Percentiles rank a stretch among this genome's conserved stretches.
Conservation (phyloP, 768 basidiomycete species). For the Mycena albidolilacea region DNA sequence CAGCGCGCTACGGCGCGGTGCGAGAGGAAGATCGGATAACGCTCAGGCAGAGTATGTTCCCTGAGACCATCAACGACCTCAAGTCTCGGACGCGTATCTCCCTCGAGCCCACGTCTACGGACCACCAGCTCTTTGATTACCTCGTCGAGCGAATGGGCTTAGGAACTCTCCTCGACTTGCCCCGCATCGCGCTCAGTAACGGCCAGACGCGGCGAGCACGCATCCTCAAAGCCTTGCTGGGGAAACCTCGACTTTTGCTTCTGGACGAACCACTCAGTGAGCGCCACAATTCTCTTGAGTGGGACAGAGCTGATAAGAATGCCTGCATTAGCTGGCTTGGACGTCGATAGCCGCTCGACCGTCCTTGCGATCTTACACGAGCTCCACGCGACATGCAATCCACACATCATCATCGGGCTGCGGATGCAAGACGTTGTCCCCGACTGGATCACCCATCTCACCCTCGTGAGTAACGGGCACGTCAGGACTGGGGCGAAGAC, state of each 20-base stretch:
- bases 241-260: slow-evolving; percentile 79
- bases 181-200: slow-evolving; percentile 88
- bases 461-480: slow-evolving; percentile 62
- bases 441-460: slow-evolving; percentile 80
- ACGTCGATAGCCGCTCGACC: slow-evolving; percentile 69
- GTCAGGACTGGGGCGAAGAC: slow-evolving; percentile 68
- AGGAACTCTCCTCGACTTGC: slow-evolving; percentile 79
- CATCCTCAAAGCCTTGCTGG: slow-evolving; percentile 83
- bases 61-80: slow-evolving; percentile 56
- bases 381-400: slow-evolving; percentile 63
- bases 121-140: slow-evolving; percentile 61
- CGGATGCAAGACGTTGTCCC: slow-evolving; percentile 82
- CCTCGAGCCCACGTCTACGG: slow-evolving; percentile 38
- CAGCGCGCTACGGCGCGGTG: slow-evolving; percentile 91
- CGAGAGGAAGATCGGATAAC: slow-evolving; percentile 88
- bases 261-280: slow-evolving; percentile 94
- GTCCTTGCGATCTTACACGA: slow-evolving; percentile 69
- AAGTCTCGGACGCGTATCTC: slow-evolving; percentile 42
- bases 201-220: slow-evolving; percentile 93
- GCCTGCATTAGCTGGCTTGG: slow-evolving; percentile 77
- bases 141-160: slow-evolving; percentile 74
- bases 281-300: slow-evolving; percentile 39
- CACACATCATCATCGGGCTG: slow-evolving; percentile 77
- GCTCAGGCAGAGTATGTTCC: slow-evolving; percentile 78
- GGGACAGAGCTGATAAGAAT: not conserved